Base-by-base conservation (phyloP, 768 basidiomycete species). In the Hypholoma fasciculare region DNA sequence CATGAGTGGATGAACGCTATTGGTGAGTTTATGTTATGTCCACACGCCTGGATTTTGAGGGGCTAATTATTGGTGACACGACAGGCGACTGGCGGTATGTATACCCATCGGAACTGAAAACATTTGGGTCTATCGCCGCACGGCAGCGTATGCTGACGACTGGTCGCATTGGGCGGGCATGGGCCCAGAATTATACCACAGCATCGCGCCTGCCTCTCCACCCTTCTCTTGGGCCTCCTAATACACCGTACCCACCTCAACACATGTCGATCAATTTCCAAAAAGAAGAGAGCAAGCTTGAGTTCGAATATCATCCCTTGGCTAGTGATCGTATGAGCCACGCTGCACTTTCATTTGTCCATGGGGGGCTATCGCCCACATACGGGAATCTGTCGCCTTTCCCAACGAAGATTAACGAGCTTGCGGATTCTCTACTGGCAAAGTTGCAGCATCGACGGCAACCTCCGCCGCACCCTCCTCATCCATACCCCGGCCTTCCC, bases 1-100 rank as follows among this genome's bases (percentile, higher is more conserved):
- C 97, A 99, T 64, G 97, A 98, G 71, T 88, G 89, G 79, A 97
- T 98, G 94, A 96, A 96, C 63, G 86, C 83, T 13, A 87, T 93
- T 58, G 90, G 90, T 88, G 63, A 42, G 68, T 65, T 12, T 6
- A 2, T 44, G 43, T 12, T 6, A 2, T 44, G 43, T 14, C 16
- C 11, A 20, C 19, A 72, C 36, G 36, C 26, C 13, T 49, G n/a
- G 27, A 30, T 50, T 30, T 23, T 39, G 20, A 20, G 40, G 14
- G 53, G 63, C 58, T 53, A 14, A 12, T 51, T 3, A 37, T 38
- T n/a, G 49, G 17, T 55, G 26, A 36, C n/a, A 34, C 16, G 16
- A 37, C 61, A 85, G 92, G 92, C 59, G 94, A 96, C 71, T 96
- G 93, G 93, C 85, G 91, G 81, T 97, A 95, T 63, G 94, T 96